A percentile compares a stretch with the other conserved stretches of the same genome.
Evolutionary conservation across 2,329 filamentous ascomycete species (phyloP).

Genomic region (Didymosphaeria variabile): DNA sequence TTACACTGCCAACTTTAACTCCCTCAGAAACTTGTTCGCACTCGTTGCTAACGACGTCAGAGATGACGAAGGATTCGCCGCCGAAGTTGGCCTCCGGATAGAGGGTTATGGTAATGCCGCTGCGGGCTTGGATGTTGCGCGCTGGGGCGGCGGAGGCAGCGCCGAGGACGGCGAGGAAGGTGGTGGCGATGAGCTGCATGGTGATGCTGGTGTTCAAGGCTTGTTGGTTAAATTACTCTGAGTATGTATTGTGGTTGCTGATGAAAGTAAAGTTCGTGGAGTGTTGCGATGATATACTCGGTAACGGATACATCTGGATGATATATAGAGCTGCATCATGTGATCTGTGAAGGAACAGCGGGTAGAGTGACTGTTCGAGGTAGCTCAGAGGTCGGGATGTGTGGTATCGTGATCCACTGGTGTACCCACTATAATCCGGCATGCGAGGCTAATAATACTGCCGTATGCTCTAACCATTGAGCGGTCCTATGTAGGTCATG

Average conservation of each 20-base stretch:
- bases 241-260: neutral
- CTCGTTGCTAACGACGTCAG: conserved; percentile 16
- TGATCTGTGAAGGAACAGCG: neutral
- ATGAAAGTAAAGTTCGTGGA: neutral
- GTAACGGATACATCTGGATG: neutral
- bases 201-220: neutral
- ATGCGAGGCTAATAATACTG: conserved; percentile 1
- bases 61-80: conserved; percentile 18
- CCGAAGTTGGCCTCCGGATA: conserved; percentile 27
- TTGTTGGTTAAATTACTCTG: neutral
- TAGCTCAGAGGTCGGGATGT: neutral
- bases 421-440: neutral
- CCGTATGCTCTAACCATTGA: neutral
- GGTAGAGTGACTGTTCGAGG: neutral
- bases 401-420: neutral
- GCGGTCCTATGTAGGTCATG: neutral
- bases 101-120: conserved; percentile 18
- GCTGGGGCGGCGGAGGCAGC: conserved; percentile 23
- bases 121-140: conserved; percentile 13
- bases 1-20: conserved; percentile 23
- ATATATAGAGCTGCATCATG: neutral
- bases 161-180: conserved; percentile 23
- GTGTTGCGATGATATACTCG: neutral
- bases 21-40: conserved; percentile 20
- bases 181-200: conserved; percentile 25